A percentile compares a stretch with the other conserved stretches of the same genome.
Conservation (phyloP, 345 rosid species). For the Hypericum androsaemum region DNA sequence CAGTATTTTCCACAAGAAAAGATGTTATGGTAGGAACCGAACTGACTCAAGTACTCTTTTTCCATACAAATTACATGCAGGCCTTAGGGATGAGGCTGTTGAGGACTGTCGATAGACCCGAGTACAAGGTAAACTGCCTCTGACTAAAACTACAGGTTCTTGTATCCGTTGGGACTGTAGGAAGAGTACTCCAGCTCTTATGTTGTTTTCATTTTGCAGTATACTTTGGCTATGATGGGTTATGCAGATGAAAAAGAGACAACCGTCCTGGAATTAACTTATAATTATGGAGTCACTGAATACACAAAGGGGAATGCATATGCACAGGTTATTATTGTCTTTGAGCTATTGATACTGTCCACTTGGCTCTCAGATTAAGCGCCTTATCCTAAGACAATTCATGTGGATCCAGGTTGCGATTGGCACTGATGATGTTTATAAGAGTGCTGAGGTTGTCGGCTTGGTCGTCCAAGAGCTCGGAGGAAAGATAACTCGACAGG, state of each 20-base stretch:
- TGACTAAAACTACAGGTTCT: background rate
- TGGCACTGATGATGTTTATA: slow-evolving; percentile 87
- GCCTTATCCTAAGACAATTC: background rate
- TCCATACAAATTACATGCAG: slow-evolving; percentile 23
- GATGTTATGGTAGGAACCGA: too few relatives aligned
- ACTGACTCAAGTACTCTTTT: too few relatives aligned
- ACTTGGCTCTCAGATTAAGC: too few relatives aligned
- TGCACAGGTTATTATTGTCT: slow-evolving; percentile 48
- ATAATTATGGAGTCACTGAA: slow-evolving; percentile 76
- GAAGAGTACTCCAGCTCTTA: background rate
- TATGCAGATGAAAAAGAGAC: slow-evolving; percentile 80
- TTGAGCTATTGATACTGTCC: background rate
- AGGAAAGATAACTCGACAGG: slow-evolving; percentile 77
- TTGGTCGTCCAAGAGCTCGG: slow-evolving; percentile 69
- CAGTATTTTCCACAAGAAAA: too few relatives aligned
- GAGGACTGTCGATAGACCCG: slow-evolving; percentile 57
- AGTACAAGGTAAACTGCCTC: slow-evolving; percentile 50
- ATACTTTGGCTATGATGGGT: slow-evolving; percentile 78
- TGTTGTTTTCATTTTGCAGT: slow-evolving; percentile 30
- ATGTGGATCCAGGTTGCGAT: slow-evolving; percentile 45
- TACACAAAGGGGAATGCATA: slow-evolving; percentile 92
- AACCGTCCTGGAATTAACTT: slow-evolving; percentile 71
- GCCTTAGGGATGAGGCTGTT: slow-evolving; percentile 84
- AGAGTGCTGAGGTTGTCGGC: slow-evolving; percentile 78
- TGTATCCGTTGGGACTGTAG: background rate